Base-by-base conservation (phyloP, 2,329 filamentous ascomycete genomes). In the Grosmannia clavigera region DNA sequence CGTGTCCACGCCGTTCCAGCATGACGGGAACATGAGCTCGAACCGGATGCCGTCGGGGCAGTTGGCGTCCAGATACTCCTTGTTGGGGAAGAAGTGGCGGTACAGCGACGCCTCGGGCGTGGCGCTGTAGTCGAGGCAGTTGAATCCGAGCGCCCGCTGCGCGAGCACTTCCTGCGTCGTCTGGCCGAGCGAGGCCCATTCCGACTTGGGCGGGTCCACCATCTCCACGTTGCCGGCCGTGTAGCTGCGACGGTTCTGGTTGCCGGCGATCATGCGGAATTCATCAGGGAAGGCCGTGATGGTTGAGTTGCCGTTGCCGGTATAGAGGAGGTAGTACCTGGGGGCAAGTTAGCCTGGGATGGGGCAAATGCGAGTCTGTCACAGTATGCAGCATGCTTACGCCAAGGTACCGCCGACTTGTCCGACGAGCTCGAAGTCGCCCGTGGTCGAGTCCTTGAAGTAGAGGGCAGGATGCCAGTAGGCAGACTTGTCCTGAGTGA, bases 131-230 rank as follows among this genome's bases (percentile, higher is more conserved):
- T 97, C 86, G 62, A 99, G 75, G 74, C 94, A 97, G 78, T 97
- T 97, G 81, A 96, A 96, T 3, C 94, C 92, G 33, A 96, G 67
- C 11, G 92, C 90, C 63, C 92, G 90, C 76, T 95, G 87, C 57
- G 75, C 76, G 46, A 96, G 81, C 58, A 85, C 81, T 19, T 73
- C 71, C 75, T 95, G 91, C 55, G 69, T 73, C 12, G 85, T 87
- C 67, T 82, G 80, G 62, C 86, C 81, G 5, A 83, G 75, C 2
- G 73, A 69, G 29, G 73, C 73, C 92, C 92, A 96, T 29, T 73
- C 64, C 14, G 88, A 90, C 73, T 90, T 89, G 62, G 75, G 74
- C 3, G 82, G 78, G 64, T 86, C 82, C 29, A 82, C 80, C 48
- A 82, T 76, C 66, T 83, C 82, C 2, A 85, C 85, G 64, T 89